Evolutionary conservation across 2,329 filamentous ascomycete species (phyloP).

Genomic region (Rutstroemia sp.): DNA sequence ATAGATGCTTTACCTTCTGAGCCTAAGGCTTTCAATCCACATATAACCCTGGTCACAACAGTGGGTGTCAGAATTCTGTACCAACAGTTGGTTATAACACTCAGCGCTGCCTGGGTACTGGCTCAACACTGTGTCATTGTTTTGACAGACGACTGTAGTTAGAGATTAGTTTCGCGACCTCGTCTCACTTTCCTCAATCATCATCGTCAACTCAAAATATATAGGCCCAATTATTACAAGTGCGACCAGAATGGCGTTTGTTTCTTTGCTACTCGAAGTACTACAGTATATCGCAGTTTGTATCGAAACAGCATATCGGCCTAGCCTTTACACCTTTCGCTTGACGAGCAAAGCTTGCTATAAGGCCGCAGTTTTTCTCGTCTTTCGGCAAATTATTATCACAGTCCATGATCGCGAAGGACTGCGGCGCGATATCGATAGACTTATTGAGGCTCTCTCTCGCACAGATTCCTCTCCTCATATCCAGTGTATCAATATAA

Average conservation of each 20-base stretch:
- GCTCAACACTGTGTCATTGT: not conserved
- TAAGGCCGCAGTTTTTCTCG: not conserved
- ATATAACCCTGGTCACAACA: too few species aligned
- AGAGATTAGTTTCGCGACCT: not conserved
- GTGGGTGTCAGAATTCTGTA: too few species aligned
- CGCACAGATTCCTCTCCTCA: conserved; percentile 1
- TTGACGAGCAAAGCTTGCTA: not conserved
- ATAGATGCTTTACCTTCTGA: too few species aligned
- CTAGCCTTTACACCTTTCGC: not conserved
- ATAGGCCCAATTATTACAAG: not conserved
- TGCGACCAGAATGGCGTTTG: not conserved
- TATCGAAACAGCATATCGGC: not conserved
- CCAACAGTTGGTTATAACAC: too few species aligned
- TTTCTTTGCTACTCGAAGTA: not conserved
- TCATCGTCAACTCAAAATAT: not conserved
- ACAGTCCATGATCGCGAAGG: not conserved
- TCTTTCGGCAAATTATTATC: not conserved
- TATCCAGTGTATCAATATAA: conserved; percentile 10
- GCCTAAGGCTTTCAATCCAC: too few species aligned
- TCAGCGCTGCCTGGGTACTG: too few species aligned
- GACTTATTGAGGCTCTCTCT: not conserved
- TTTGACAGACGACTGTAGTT: not conserved
- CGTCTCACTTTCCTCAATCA: not conserved
- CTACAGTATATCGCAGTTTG: not conserved
- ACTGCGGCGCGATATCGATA: not conserved